These are phyloP conservation scores for Asterochloris sp. DNA, from an alignment of 139 green algal species.

Conservation along the genomic window DNA sequence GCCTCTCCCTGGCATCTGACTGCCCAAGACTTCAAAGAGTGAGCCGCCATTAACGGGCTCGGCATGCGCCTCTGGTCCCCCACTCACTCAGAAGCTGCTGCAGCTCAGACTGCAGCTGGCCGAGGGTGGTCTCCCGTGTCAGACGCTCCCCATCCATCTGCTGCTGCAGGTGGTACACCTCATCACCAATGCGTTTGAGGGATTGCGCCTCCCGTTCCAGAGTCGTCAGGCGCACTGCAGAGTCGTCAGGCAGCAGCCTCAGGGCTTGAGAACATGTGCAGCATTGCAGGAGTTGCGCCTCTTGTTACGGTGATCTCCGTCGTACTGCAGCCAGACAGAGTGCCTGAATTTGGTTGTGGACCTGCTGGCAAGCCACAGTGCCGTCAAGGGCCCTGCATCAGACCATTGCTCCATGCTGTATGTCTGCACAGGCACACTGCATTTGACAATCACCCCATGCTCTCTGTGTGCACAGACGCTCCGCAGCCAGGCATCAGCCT, in stretches of 20 bases:
- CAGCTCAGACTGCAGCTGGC: constrained; percentile 18
- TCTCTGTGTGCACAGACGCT: too few relatives aligned
- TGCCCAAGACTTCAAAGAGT: not conserved
- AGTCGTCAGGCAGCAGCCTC: not conserved
- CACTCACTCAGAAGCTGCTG: constrained; percentile 10
- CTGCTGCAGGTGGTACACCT: constrained; percentile 20
- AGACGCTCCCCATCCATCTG: constrained; percentile 12
- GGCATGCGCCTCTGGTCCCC: not conserved
- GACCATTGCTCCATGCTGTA: too few relatives aligned
- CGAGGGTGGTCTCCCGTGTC: not conserved
- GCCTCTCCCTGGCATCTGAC: not conserved
- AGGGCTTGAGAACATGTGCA: not conserved
- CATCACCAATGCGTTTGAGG: constrained; percentile 18
- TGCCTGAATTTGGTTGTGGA: too few relatives aligned
- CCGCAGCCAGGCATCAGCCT: too few relatives aligned
- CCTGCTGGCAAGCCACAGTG: too few relatives aligned
- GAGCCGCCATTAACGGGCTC: not conserved
- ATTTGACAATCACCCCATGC: too few relatives aligned
- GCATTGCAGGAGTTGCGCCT: too few relatives aligned
- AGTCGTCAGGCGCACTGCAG: constrained; percentile 16
- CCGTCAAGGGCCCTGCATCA: too few relatives aligned
- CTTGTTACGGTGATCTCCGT: too few relatives aligned
- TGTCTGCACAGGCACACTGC: too few relatives aligned
- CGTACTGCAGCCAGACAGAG: too few relatives aligned
- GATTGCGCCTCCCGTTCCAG: constrained; percentile 23